Base-by-base conservation (phyloP, 2,329 filamentous ascomycete species). In the Clathrospora elynae region DNA sequence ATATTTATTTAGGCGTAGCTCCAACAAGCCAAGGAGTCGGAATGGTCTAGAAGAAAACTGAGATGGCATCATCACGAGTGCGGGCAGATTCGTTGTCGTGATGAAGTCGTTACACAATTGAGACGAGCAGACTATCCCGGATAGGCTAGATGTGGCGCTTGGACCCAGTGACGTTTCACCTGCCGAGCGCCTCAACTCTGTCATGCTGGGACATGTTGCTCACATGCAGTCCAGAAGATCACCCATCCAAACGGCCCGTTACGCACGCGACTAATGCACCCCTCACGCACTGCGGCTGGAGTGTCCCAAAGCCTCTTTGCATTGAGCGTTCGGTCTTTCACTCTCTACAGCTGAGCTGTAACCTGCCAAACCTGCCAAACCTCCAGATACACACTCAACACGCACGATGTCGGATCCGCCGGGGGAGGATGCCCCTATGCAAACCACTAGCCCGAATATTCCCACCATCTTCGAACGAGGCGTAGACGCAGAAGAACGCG, bases 401-500 rank as follows among this genome's bases (percentile, higher is more conserved):
- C n/a, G 14, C 32, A 42, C 18, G 11, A 42, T 47, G 30, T 16
- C 45, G 29, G 42, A 41, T 18, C 17, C 26, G 10, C 32, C 38
- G 20, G 40, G 12, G 13, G 39, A 36, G 22, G 19, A 29, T 12
- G 18, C 17, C 12, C 10, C 23, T 35, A 25, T 19, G 13, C 24
- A 31, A 14, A 73, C 61, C 13, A 75, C 76, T 31, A 60, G 70
- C 6, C 73, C 71, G 12, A 65, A 71, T 18, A 67, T 68, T 9
- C 64, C 62, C 25, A 75, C 66, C 18, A 64, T 73, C 20, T 63
- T 62, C 28, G 61, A 68, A 46, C 73, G 77, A 48, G 68, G 55
- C 11, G 43, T 35, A 32, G 58, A 60, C 17, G 46, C 49, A 20
- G 53, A 65, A 39, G 60, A 64, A 23, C 61, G 64, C n/a, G 64